phyloP scores from a whole-genome alignment of 768 basidiomycete species.

The Cystobasidium tubakii region DNA sequence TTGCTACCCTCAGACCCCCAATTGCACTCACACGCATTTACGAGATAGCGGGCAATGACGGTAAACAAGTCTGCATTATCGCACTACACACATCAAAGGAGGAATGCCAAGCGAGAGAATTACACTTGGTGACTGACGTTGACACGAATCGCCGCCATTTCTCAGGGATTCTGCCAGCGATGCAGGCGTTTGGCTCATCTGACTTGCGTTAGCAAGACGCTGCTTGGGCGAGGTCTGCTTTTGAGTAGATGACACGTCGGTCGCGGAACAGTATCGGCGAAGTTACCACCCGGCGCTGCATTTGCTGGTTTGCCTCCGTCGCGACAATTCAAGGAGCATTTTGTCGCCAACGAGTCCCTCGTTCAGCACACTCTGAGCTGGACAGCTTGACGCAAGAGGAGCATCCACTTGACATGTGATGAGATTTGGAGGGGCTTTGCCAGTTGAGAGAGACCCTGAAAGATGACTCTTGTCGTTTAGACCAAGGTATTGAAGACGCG shows the following conservation, averaged over 20 bases:
- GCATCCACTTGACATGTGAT: conserved; percentile 24
- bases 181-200: conserved; percentile 17
- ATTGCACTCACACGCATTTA: neutral
- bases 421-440: conserved; percentile 13
- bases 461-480: conserved; percentile 20
- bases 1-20: neutral
- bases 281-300: conserved; percentile 2
- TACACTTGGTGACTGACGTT: neutral
- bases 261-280: neutral
- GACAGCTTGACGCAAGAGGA: conserved; percentile 24
- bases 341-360: neutral
- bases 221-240: neutral
- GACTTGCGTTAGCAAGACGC: neutral
- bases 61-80: too few species aligned
- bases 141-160: neutral
- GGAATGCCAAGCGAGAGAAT: neutral
- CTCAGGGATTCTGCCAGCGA: neutral
- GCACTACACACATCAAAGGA: too few species aligned
- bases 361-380: neutral
- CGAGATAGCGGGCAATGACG: too few species aligned
- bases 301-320: conserved; percentile 28
- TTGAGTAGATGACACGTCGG: neutral
- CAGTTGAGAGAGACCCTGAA: conserved; percentile 19
- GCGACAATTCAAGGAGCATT: conserved; percentile 29
- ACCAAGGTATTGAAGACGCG: neutral